Evolutionary conservation across 2,329 filamentous ascomycete species (phyloP), one percentile per base, ranked within the genome.

Genomic region (Hyphodiscus sp.): DNA sequence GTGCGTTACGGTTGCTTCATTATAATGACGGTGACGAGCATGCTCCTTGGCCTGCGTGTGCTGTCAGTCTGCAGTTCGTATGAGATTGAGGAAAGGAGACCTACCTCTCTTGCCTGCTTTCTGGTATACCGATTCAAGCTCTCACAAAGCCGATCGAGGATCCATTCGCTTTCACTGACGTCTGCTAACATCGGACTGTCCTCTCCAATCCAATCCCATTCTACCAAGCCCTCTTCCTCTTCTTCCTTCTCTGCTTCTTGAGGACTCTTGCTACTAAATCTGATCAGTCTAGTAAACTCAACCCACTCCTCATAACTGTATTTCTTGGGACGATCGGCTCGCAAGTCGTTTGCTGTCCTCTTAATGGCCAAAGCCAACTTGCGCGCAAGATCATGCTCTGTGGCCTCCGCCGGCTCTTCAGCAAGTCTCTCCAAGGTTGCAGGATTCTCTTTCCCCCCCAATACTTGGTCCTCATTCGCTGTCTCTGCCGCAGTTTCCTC

Each of bases 161-260:
- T 70, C 79, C 85, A 88, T 65, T 87, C 82, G 0, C 82, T 75
- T 68, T 89, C 85, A 7, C 73, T 77, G 56, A 80, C 70, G 45
- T 78, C 76, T 2, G 80, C 78, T 62, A 87, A 71, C 77, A 89
- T 80, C 0, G 85, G 85, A 62, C 82, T 85, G 53, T 81, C 75
- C 59, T 86, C 78, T 0, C 84, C 83, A 51, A 89, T 81, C 85
- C 85, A 89, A 63, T 88, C 85, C 84, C 85, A 87, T 33, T 85
- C 78, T 1, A 86, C 71, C 18, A 84, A 63, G 0, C 79, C 81
- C 26, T 80, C 77, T n/a, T 79, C 74, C 19, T 80, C 76, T 53
- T 81, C 78, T 8, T 78, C 73, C 1, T 69, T 59, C 29, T 69
- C 60, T 2, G 69, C 60, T 11, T 67, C 64, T 7, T 67, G 60